Conservation (phyloP, 768 basidiomycete species). For the Mrakia blollopis region DNA sequence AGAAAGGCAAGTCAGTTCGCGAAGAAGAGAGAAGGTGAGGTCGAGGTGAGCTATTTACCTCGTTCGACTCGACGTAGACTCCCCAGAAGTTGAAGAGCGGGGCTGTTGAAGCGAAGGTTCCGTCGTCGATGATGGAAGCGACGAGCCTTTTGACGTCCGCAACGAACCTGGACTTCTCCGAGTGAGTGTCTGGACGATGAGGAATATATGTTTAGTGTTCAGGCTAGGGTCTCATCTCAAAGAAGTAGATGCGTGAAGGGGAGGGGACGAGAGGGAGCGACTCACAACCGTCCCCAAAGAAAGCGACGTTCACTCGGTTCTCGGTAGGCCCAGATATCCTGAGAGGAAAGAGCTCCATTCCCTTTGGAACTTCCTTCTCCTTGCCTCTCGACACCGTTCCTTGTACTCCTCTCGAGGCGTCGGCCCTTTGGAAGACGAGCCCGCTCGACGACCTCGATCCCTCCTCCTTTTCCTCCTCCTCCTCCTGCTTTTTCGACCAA, state of each 20-base stretch:
- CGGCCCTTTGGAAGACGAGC: not conserved
- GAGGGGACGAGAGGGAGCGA: not conserved
- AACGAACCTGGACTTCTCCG: slow-evolving; percentile 39
- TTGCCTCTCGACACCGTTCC: not conserved
- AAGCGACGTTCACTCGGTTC: slow-evolving; percentile 40
- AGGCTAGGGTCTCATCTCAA: too few relatives aligned
- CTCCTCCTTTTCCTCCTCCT: not conserved
- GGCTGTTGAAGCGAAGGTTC: slow-evolving; percentile 39
- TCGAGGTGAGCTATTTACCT: slow-evolving; percentile 35
- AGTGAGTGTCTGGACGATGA: slow-evolving; percentile 35
- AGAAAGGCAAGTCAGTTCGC: too few relatives aligned
- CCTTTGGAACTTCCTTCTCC: slow-evolving; percentile 2
- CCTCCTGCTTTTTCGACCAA: not conserved
- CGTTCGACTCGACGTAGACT: slow-evolving; percentile 40
- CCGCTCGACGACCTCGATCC: not conserved
- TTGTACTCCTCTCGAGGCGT: not conserved
- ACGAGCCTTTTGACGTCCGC: slow-evolving; percentile 38
- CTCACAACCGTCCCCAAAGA: slow-evolving; percentile 45
- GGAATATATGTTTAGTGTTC: too few relatives aligned
- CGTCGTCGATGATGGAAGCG: slow-evolving; percentile 39
- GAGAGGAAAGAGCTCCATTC: slow-evolving; percentile 36
- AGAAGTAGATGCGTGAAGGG: not conserved
- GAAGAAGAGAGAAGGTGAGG: too few relatives aligned
- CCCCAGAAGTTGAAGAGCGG: slow-evolving; percentile 41
- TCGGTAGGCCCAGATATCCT: slow-evolving; percentile 36